These are phyloP conservation scores for Rhizopogon vesiculosus DNA, from an alignment of 768 basidiomycete species.

Conservation along the genomic window DNA sequence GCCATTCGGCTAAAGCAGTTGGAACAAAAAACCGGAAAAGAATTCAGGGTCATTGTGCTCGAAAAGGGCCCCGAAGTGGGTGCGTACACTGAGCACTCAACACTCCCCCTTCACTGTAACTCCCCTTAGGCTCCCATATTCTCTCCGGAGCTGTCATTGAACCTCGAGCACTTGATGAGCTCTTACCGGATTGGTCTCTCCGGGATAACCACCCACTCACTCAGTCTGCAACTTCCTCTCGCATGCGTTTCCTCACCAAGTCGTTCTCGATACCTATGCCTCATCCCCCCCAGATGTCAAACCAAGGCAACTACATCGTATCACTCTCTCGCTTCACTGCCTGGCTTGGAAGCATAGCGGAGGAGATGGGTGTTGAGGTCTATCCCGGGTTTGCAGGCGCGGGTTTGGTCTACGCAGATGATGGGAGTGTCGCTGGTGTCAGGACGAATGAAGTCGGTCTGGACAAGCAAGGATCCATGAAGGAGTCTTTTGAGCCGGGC, in stretches of 20 bases:
- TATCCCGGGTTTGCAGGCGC: conserved; percentile 98
- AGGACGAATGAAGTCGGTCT: conserved; percentile 93
- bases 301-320: conserved; percentile 89
- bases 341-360: conserved; percentile 86
- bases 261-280: conserved; percentile 74
- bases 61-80: conserved; percentile 95
- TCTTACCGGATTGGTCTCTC: conserved; percentile 80
- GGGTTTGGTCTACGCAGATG: conserved; percentile 64
- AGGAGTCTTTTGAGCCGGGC: conserved; percentile 90
- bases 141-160: conserved; percentile 96
- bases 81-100: conserved; percentile 31
- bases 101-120: not conserved
- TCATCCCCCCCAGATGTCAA: conserved; percentile 96
- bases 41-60: conserved; percentile 87
- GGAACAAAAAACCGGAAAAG: conserved; percentile 70
- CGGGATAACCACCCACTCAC: conserved; percentile 70
- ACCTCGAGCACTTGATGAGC: conserved; percentile 84
- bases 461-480: conserved; percentile 67
- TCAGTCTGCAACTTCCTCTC: conserved; percentile 70
- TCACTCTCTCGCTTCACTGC: conserved; percentile 86
- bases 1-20: conserved; percentile 95
- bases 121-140: conserved; percentile 78
- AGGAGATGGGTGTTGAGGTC: conserved; percentile 85
- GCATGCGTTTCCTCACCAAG: conserved; percentile 83
- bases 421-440: conserved; percentile 54